Conservation (phyloP, 2,329 filamentous ascomycete genomes). For the Thermochaetoides dissita region DNA sequence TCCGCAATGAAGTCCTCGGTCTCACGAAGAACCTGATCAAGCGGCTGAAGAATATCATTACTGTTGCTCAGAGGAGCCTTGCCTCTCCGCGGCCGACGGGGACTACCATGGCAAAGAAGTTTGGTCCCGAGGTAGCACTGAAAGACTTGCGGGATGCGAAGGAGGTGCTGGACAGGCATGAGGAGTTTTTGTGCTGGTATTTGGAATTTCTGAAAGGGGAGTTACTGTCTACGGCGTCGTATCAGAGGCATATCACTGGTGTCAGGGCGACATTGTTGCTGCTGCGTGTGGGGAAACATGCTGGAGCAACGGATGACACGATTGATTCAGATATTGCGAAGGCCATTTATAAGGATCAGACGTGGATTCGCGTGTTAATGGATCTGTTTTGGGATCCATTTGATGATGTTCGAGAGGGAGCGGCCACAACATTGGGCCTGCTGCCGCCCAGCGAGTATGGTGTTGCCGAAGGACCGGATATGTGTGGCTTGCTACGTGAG, state of each 20-base stretch:
- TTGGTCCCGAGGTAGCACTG: constrained; percentile 10
- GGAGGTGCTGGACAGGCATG: constrained; percentile 34
- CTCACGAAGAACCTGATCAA: constrained; percentile 64
- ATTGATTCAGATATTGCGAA: constrained; percentile 15
- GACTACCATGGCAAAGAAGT: constrained; percentile 8
- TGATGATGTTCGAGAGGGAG: constrained; percentile 65
- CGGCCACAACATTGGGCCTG: constrained; percentile 37
- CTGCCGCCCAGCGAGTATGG: constrained; percentile 23
- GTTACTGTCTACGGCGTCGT: constrained; percentile 67
- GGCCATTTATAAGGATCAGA: constrained; percentile 25
- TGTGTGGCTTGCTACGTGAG: too few relatives aligned
- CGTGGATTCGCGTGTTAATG: constrained; percentile 50
- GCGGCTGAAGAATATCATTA: constrained; percentile 55
- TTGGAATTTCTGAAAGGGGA: constrained; percentile 57
- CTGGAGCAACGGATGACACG: constrained; percentile 15
- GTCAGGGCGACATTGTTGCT: constrained; percentile 56
- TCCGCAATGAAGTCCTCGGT: constrained; percentile 66
- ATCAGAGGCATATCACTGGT: constrained; percentile 75
- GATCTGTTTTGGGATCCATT: constrained; percentile 82
- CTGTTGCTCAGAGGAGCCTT: constrained; percentile 36
- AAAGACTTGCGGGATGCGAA: constrained; percentile 11
- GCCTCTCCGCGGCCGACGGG: constrained; percentile 20
- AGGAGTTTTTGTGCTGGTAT: constrained; percentile 62
- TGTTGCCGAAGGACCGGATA: too few relatives aligned
- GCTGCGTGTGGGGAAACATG: constrained; percentile 52